Base-by-base conservation (phyloP, 805 yeast species). In the Candida manassasensis region DNA sequence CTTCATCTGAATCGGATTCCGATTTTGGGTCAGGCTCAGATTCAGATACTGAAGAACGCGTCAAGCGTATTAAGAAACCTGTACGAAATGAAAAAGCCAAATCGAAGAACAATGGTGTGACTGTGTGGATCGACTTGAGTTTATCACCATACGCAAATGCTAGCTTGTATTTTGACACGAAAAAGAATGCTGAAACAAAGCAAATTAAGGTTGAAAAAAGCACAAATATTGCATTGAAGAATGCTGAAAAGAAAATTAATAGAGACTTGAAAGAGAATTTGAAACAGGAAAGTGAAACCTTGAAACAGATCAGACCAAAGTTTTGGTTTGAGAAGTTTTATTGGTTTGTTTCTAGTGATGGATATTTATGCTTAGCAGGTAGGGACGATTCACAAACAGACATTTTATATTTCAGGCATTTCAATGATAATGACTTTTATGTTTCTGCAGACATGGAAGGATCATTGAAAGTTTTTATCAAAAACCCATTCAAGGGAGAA, bases 341-440 rank as follows among this genome's bases (percentile, higher is more conserved):
- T 50, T 93, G 98, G 98, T 93, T 93, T 52, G 67, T 89, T n/a
- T 76, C 96, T 0, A 79, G 81, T 45, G 97, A 90, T 52, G 89
- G 93, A 0, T 88, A 84, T 51, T 61, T 93, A 33, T 84, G 94
- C 39, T 58, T 93, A 36, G 87, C 89, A 31, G 97, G 97, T 2
- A 77, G 87, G 43, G 96, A 93, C 53, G 74, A 70, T 15, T 55
- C 75, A 4, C 97, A 90, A 54, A 71, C 77, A 4, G 96, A 89
- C 48, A 73, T 85, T 63, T 74, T 93, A 18, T 84, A 83, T 50
- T 80, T 81, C 48, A 75, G 87, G 36, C 84, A 86, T 51, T 79
- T 88, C 56, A 78, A 75, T 29, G 78, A 74, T 35, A 77, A 76
- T 41, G 97, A 93, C 52, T 61, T 75, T 18, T 73, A 81, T 38